Evolutionary conservation across 2,329 filamentous ascomycete genomes (phyloP).

Genomic region (Proliferodiscus dingleyae): DNA sequence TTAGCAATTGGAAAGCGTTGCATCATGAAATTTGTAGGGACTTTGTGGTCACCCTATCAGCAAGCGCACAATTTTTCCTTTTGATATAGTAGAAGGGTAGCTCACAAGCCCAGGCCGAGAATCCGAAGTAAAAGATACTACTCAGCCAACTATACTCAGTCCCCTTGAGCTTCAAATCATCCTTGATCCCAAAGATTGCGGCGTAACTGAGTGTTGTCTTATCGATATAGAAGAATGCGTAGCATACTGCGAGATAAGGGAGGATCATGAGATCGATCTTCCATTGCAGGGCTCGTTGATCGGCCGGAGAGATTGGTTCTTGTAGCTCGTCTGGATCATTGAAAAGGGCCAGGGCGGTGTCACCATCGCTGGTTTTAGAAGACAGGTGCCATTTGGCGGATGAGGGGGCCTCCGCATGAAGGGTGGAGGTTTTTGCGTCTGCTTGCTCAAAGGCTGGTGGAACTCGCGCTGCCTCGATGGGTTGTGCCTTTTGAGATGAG

Average conservation of each 20-base stretch:
- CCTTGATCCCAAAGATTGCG: constrained; percentile 51
- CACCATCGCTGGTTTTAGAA: constrained; percentile 35
- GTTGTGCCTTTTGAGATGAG: neutral
- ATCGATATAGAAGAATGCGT: constrained; percentile 39
- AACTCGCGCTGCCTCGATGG: constrained; percentile 8
- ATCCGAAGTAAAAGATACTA: constrained; percentile 51
- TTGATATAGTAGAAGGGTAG: constrained; percentile 42
- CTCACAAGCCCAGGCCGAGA: constrained; percentile 41
- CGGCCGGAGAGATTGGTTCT: constrained; percentile 40
- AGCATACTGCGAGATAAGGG: constrained; percentile 50
- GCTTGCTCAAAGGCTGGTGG: neutral
- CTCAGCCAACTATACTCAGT: constrained; percentile 49
- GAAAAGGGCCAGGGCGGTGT: constrained; percentile 48
- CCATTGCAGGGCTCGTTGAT: constrained; percentile 43
- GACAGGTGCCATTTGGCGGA: constrained; percentile 28
- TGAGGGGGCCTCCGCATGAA: constrained; percentile 28
- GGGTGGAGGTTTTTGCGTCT: constrained; percentile 23
- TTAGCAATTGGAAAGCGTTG: constrained; percentile 49
- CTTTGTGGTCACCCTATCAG: constrained; percentile 9
- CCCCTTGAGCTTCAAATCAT: constrained; percentile 48
- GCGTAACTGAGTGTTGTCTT: constrained; percentile 50
- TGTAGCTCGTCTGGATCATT: constrained; percentile 42
- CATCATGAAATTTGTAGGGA: constrained; percentile 49
- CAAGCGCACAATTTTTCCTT: neutral
- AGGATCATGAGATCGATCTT: constrained; percentile 57